A percentile compares a stretch with the other conserved stretches of the same genome.
Conservation (phyloP, 768 basidiomycete genomes). For the Scleroderma bovista region DNA sequence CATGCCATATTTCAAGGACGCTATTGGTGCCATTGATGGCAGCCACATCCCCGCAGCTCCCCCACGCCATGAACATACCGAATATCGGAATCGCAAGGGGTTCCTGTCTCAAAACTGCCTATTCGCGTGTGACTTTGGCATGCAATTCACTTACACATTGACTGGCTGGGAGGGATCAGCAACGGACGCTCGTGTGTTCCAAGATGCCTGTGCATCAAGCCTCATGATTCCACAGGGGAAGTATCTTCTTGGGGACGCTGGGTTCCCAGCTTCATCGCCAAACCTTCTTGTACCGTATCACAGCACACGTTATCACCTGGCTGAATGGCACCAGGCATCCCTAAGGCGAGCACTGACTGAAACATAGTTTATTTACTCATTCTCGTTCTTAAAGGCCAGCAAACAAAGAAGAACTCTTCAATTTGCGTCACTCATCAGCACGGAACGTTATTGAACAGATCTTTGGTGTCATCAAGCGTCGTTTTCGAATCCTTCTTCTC, state of each 20-base stretch:
- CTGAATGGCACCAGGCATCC: conserved; percentile 25
- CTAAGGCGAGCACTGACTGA: neutral
- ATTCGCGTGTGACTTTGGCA: no score
- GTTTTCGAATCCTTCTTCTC: conserved; percentile 14
- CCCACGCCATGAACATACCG: no score
- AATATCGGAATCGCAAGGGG: no score
- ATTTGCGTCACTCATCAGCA: conserved; percentile 35
- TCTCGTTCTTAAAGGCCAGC: conserved; percentile 19
- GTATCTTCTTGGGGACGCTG: conserved; percentile 11
- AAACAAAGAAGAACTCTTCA: conserved; percentile 37
- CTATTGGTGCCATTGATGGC: no score
- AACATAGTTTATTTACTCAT: neutral
- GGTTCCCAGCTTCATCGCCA: conserved; percentile 7
- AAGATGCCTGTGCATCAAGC: neutral
- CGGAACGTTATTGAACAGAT: conserved; percentile 36
- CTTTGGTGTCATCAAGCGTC: conserved; percentile 33
- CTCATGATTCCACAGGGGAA: conserved; percentile 1
- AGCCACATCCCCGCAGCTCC: no score
- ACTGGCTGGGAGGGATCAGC: conserved; percentile 13
- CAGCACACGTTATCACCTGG: conserved; percentile 33
- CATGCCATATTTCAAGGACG: no score
- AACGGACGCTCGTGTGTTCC: conserved; percentile 6
- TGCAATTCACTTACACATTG: conserved; percentile 5
- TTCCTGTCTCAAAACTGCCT: no score
- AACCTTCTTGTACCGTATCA: conserved; percentile 32